Percentiles rank a stretch among this genome's conserved stretches.
Evolutionary conservation across 169 alveolate species (phyloP).

Genomic region (Plasmodium chabaudi): DNA sequence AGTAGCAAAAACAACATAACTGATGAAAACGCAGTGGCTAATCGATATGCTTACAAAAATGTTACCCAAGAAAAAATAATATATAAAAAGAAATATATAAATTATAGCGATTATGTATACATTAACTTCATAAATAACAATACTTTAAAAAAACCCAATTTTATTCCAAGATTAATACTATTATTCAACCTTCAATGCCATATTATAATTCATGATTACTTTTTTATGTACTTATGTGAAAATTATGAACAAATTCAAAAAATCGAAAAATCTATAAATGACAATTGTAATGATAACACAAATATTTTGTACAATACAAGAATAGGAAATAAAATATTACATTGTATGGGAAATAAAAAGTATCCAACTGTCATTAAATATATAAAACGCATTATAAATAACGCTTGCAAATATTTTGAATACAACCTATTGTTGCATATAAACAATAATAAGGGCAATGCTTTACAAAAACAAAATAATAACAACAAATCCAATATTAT

Average conservation of each 20-base stretch:
- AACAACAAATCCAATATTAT: not conserved
- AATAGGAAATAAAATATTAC: conserved; percentile 45
- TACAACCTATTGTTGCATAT: conserved; percentile 13
- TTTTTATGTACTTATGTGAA: conserved; percentile 47
- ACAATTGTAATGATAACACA: not conserved
- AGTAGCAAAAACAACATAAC: not conserved
- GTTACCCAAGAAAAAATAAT: conserved; percentile 22
- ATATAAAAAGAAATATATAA: conserved; percentile 10
- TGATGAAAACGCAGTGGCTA: not conserved
- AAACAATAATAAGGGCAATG: conserved; percentile 6
- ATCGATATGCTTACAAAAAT: conserved; percentile 22
- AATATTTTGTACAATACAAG: conserved; percentile 18
- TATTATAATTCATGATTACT: conserved; percentile 63
- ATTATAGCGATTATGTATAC: conserved; percentile 45
- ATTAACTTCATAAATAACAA: conserved; percentile 60
- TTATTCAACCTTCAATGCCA: conserved; percentile 45
- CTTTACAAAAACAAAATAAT: not conserved
- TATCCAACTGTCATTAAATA: conserved; percentile 59
- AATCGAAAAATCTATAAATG: not conserved
- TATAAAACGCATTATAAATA: conserved; percentile 34
- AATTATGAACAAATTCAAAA: conserved; percentile 30
- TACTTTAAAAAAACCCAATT: conserved; percentile 45
- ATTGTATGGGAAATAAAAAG: conserved; percentile 22
- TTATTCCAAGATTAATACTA: conserved; percentile 49
- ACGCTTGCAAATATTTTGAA: conserved; percentile 57